Evolutionary conservation across 2,329 filamentous ascomycete genomes (phyloP), one percentile per base, ranked within the genome.

Genomic region (Pestalotiopsis sp.): DNA sequence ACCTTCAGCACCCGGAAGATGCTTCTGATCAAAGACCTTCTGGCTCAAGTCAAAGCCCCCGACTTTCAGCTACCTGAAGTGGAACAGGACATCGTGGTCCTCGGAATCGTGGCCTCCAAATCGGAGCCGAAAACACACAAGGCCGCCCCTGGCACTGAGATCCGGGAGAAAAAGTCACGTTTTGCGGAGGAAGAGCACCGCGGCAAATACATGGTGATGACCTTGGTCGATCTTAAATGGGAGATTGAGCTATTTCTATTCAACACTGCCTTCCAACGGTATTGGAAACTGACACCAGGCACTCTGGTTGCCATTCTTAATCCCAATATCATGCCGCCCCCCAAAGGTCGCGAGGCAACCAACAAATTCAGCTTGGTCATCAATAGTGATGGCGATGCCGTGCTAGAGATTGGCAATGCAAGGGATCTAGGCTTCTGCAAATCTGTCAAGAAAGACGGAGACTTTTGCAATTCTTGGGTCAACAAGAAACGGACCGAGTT

Each of bases 181-280:
- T 68, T 70, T 23, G 68, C 59, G 3, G 82, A 87, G 62, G 85
- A 88, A 11, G 87, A 91, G 67, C 85, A 85, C 2, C 82, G 87
- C 23, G 91, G 92, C 64, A 98, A 97, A 79, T 99, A 97, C 83
- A 98, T 99, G 93, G 92, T 95, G 1, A 84, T 99, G 71, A 93
- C 90, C 2, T 85, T 99, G 2, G 94, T 93, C 0, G 95, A 99
- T 79, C 84, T 99, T 12, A 92, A 94, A 75, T 97, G 91, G 89
- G 94, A 97, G 74, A 80, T 99, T 13, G 95, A 98, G 72, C 87
- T 98, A 57, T 98, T 94, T 75, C 88, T 99, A 14, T 99, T 99
- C 81, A 93, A 93, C 75, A 90, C 92, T 0, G 97, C 94, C 6
- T 98, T 98, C 75, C 91, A 93, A 17, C 90, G 93, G 67, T 99